These are phyloP conservation scores for Tetracladium setigerum DNA, from an alignment of 495 filamentous ascomycete species.

Conservation along the genomic window DNA sequence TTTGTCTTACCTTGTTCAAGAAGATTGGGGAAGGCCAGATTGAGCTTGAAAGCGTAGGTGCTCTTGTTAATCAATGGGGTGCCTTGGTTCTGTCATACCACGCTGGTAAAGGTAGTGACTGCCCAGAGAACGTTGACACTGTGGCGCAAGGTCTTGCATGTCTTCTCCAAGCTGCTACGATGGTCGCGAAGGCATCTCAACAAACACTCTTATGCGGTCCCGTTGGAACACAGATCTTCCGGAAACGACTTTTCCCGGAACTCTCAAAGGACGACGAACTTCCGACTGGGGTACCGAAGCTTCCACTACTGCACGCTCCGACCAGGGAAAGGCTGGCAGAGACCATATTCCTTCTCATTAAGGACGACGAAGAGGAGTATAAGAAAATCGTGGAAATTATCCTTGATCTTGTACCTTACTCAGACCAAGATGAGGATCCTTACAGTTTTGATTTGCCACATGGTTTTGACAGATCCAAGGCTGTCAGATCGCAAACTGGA, in stretches of 20 bases:
- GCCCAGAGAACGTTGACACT: slow-evolving; percentile 38
- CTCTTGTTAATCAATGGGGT: slow-evolving; percentile 46
- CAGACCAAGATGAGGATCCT: slow-evolving; percentile 22
- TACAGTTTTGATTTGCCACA: slow-evolving; percentile 50
- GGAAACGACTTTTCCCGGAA: slow-evolving; percentile 64
- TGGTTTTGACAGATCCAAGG: slow-evolving; percentile 56
- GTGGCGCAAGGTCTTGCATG: slow-evolving; percentile 41
- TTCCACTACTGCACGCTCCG: slow-evolving; percentile 42
- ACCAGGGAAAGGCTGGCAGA: slow-evolving; percentile 59
- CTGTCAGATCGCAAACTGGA: slow-evolving; percentile 64
- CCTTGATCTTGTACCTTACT: slow-evolving; percentile 36
- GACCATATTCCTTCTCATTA: slow-evolving; percentile 51
- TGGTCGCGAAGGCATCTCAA: slow-evolving; percentile 36
- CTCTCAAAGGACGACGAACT: slow-evolving; percentile 29
- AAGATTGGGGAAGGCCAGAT: slow-evolving; percentile 45
- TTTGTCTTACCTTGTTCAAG: slow-evolving; percentile 43
- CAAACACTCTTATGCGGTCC: slow-evolving; percentile 32
- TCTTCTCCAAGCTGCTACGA: slow-evolving; percentile 37
- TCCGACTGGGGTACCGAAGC: slow-evolving; percentile 20
- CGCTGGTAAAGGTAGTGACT: slow-evolving; percentile 33
- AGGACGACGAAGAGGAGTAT: slow-evolving; percentile 43
- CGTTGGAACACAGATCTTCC: slow-evolving; percentile 54
- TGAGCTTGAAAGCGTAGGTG: slow-evolving; percentile 39
- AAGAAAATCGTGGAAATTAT: slow-evolving; percentile 43
- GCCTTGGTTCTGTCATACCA: slow-evolving; percentile 43